Conservation (phyloP, 352 stramenopile species). For the Peronospora destructor region DNA sequence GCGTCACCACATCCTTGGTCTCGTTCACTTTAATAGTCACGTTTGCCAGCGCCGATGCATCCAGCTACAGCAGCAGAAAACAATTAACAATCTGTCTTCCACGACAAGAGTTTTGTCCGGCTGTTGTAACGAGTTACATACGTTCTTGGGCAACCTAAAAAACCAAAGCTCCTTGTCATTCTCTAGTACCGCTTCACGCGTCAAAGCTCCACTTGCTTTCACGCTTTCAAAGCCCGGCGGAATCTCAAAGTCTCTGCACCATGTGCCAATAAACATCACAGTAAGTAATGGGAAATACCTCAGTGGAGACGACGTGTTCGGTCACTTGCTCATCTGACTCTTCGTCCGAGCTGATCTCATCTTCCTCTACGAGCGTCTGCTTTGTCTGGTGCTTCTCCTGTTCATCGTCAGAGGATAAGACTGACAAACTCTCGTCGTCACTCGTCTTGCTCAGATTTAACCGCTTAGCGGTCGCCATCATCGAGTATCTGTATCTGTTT, state of each 20-base stretch:
- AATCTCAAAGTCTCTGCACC: slow-evolving; percentile 71
- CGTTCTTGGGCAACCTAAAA: slow-evolving; percentile 77
- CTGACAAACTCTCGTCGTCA: slow-evolving; percentile 33
- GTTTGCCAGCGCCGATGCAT: slow-evolving; percentile 62
- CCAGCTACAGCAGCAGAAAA: slow-evolving; percentile 34
- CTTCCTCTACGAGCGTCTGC: slow-evolving; percentile 14
- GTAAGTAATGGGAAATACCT: slow-evolving; percentile 9
- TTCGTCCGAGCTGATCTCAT: slow-evolving; percentile 38
- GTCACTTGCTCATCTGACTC: slow-evolving; percentile 48
- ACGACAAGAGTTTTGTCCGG: neutral
- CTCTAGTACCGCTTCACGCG: slow-evolving; percentile 50
- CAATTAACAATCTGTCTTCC: neutral
- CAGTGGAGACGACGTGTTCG: neutral
- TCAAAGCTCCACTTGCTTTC: slow-evolving; percentile 48
- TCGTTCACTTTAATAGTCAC: slow-evolving; percentile 55
- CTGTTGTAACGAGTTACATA: slow-evolving; percentile 25
- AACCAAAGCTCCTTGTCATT: slow-evolving; percentile 84
- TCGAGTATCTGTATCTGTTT: slow-evolving; percentile 4
- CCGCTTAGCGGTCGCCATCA: slow-evolving; percentile 54
- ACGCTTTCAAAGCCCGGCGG: slow-evolving; percentile 61
- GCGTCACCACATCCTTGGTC: slow-evolving; percentile 14
- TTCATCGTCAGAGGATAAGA: slow-evolving; percentile 35
- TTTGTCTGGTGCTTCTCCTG: slow-evolving; percentile 20
- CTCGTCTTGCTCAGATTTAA: slow-evolving; percentile 53
- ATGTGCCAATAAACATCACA: slow-evolving; percentile 1